These are phyloP conservation scores for Atkinsonella texensis DNA, from an alignment of 2,329 filamentous ascomycete species.

Conservation along the genomic window DNA sequence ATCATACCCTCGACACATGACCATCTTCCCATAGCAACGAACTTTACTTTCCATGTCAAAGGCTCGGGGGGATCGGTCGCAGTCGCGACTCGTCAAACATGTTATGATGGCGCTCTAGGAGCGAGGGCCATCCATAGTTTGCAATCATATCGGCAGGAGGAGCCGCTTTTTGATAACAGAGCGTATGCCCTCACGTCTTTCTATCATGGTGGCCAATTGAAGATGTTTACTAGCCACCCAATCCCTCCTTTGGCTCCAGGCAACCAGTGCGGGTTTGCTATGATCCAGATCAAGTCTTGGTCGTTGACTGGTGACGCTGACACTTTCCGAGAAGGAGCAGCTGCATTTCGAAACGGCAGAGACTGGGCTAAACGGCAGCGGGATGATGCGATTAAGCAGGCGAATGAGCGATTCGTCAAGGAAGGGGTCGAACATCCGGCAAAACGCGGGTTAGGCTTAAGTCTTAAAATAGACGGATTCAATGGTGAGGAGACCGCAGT, in stretches of 20 bases:
- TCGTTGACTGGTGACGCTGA: conserved; percentile 15
- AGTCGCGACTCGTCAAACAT: conserved; percentile 20
- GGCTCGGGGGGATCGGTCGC: conserved; percentile 17
- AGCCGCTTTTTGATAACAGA: conserved; percentile 23
- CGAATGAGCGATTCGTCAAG: too few species aligned
- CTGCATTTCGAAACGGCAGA: conserved; percentile 24
- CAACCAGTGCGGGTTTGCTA: conserved; percentile 24
- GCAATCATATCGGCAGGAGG: conserved; percentile 18
- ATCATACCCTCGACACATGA: conserved; percentile 22
- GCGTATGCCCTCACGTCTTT: too few species aligned
- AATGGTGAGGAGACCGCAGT: too few species aligned
- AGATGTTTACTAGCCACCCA: conserved; percentile 24
- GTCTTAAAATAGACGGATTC: too few species aligned
- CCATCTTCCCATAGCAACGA: conserved; percentile 21
- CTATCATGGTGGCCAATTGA: conserved; percentile 22
- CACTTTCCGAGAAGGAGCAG: conserved; percentile 20
- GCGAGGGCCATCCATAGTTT: conserved; percentile 16
- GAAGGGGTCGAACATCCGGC: too few species aligned
- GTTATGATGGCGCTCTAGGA: conserved; percentile 20
- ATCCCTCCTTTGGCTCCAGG: conserved; percentile 16
- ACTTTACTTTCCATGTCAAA: conserved; percentile 28
- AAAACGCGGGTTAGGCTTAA: too few species aligned
- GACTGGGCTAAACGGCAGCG: conserved; percentile 15
- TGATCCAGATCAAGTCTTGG: conserved; percentile 20
- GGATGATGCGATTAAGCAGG: conserved; percentile 16